Conservation (phyloP, 2,329 filamentous ascomycete genomes). For the Drechslerella coelobrocha region DNA sequence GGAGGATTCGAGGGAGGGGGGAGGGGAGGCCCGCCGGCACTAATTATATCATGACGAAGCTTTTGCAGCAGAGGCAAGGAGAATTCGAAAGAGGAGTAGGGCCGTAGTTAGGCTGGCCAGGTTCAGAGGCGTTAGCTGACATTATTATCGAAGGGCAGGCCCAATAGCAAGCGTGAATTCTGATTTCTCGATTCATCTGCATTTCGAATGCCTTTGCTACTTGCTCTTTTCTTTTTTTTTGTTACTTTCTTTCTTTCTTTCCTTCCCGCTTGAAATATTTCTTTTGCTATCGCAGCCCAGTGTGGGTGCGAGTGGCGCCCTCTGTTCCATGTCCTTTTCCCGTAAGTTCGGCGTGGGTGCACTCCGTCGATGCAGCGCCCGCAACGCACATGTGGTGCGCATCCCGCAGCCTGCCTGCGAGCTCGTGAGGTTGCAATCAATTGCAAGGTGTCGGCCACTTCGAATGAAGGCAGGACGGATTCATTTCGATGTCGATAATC, state of each 20-base stretch:
- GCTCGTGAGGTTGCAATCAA: not conserved
- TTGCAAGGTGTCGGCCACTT: not conserved
- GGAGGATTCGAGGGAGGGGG: constrained; percentile 18
- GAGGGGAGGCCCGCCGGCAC: not conserved
- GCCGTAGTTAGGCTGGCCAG: not conserved
- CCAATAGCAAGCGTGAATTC: not conserved
- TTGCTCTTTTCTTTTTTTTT: not conserved
- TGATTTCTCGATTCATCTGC: constrained; percentile 2
- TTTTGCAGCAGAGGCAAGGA: not conserved
- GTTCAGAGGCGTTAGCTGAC: not conserved
- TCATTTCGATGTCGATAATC: not conserved
- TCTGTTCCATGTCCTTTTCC: not conserved
- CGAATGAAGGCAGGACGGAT: not conserved
- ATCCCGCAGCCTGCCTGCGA: not conserved
- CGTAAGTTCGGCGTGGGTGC: not conserved
- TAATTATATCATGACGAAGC: not conserved
- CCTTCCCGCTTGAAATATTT: not conserved
- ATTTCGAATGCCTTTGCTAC: not conserved
- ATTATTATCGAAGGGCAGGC: not conserved
- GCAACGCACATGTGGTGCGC: too few species aligned
- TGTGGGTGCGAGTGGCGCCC: not conserved
- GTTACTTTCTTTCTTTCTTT: not conserved
- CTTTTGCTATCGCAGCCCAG: constrained; percentile 1
- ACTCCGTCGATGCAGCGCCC: not conserved
- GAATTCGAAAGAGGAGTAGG: not conserved